Conservation (phyloP, 768 basidiomycete genomes). For the Infundibulicybe gibba region DNA sequence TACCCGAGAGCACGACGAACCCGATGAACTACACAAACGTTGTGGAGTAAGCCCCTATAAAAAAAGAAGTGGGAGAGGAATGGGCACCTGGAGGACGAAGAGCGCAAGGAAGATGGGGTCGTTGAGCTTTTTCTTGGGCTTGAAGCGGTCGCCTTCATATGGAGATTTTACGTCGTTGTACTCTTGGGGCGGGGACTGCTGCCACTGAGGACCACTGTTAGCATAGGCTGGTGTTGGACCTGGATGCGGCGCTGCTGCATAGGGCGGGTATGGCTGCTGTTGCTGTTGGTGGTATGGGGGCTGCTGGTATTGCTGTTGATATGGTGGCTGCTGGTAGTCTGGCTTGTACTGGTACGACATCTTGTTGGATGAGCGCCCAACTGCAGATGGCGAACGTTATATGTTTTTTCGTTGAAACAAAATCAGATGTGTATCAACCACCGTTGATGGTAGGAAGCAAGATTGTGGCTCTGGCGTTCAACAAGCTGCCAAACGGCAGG, state of each 20-base stretch:
- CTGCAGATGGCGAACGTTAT: too few species aligned
- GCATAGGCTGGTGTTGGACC: conserved; percentile 38
- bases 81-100: conserved; percentile 63
- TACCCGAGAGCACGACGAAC: conserved; percentile 63
- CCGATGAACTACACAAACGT: conserved; percentile 49
- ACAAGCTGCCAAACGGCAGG: too few species aligned
- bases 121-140: conserved; percentile 65
- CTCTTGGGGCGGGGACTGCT: conserved; percentile 15
- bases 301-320: too few species aligned
- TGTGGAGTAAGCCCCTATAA: neutral
- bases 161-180: conserved; percentile 43
- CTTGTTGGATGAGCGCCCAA: too few species aligned
- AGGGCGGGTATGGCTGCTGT: too few species aligned
- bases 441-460: too few species aligned
- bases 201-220: conserved; percentile 23
- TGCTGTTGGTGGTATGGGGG: too few species aligned
- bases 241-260: conserved; percentile 26
- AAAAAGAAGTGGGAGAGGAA: neutral
- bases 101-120: conserved; percentile 70
- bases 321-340: too few species aligned
- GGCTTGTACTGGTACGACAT: too few species aligned
- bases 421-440: too few species aligned
- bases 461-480: too few species aligned
- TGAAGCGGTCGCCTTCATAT: conserved; percentile 61
- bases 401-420: too few species aligned